Conservation (phyloP, 495 filamentous ascomycete genomes). For the Filosporella fistucella region DNA sequence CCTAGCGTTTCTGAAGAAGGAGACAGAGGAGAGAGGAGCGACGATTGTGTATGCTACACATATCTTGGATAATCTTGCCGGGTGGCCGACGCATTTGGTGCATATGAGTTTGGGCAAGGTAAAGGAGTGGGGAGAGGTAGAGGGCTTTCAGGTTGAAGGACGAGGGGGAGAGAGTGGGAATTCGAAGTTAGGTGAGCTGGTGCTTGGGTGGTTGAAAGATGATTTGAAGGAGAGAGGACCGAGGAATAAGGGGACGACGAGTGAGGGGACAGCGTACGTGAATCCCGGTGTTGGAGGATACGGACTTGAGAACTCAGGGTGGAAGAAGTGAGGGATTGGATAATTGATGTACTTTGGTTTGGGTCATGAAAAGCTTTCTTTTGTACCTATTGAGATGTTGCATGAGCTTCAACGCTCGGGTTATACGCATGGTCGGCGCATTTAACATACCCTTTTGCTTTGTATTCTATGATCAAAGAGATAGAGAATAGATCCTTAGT, state of each 20-base stretch:
- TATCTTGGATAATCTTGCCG: conserved; percentile 87
- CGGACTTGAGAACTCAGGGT: conserved; percentile 57
- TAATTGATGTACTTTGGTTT: not conserved
- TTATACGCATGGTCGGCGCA: conserved; percentile 13
- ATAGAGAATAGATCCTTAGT: conserved; percentile 63
- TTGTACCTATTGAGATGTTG: conserved; percentile 3
- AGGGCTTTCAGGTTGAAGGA: conserved; percentile 41
- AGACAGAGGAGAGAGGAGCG: conserved; percentile 76
- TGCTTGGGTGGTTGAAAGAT: conserved; percentile 79
- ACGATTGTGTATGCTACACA: conserved; percentile 98
- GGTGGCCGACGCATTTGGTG: conserved; percentile 92
- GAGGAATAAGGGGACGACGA: conserved; percentile 51
- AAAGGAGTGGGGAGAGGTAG: conserved; percentile 72
- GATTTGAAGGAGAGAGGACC: conserved; percentile 81
- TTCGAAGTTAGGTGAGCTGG: conserved; percentile 75
- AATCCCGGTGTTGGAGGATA: conserved; percentile 75
- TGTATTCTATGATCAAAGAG: not conserved
- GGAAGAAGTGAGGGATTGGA: conserved; percentile 4
- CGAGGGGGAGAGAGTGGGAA: conserved; percentile 50
- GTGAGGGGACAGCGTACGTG: conserved; percentile 68
- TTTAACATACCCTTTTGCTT: conserved; percentile 22
- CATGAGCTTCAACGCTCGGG: conserved; percentile 17
- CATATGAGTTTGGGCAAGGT: conserved; percentile 88
- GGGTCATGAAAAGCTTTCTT: not conserved
- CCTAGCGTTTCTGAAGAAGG: conserved; percentile 76